Base-by-base conservation (phyloP, 352 stramenopile species). In the Phytophthora meadii region DNA sequence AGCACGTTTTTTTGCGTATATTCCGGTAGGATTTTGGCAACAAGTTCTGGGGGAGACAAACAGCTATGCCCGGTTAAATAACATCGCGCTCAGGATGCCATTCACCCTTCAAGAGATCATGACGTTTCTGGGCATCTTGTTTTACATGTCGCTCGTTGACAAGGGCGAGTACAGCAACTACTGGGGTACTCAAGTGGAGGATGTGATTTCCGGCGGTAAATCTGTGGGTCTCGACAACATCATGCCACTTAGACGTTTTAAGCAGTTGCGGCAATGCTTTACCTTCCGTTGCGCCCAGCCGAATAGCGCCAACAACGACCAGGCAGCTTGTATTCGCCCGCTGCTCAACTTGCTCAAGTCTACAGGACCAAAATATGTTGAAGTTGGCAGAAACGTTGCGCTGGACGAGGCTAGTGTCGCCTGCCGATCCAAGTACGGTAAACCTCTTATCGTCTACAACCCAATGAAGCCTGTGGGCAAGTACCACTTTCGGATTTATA, bases 401-500 rank as follows among this genome's bases (percentile, higher is more conserved):
- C 27, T 55, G 19, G 55, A 63, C 34, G 36, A 63, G 48, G 55
- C 55, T 22, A 63, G 45, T 8, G 36, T 61, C 9, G 41, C 45
- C 2, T 63, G 55, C 15, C 45, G 45, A 2, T 54, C 55, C 4
- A 46, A 47, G 24, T 49, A 27, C 32, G 45, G 55, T 12, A 45
- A 47, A 9, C 22, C 32, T 11, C 17, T 44, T 1, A 63, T 55
- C 12, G 44, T 44, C 1, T 63, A 55, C 34, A 63, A 63, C 19
- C 22, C 55, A 1, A 49, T 49, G 32, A 63, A 63, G 15, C 55
- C 45, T 5, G 42, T 14, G 2, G 70, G 66, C 0, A 70, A 75
- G 52, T 75, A 68, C n/a, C 71, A 76, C 44, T 73, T 79, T 39
- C 56, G 61, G 48, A 19, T 79, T 8, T 76, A 76, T 56, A 60